Base-by-base conservation (phyloP, 225 moss, liverwort and hornwort species). In the Lunularia cruciata region DNA sequence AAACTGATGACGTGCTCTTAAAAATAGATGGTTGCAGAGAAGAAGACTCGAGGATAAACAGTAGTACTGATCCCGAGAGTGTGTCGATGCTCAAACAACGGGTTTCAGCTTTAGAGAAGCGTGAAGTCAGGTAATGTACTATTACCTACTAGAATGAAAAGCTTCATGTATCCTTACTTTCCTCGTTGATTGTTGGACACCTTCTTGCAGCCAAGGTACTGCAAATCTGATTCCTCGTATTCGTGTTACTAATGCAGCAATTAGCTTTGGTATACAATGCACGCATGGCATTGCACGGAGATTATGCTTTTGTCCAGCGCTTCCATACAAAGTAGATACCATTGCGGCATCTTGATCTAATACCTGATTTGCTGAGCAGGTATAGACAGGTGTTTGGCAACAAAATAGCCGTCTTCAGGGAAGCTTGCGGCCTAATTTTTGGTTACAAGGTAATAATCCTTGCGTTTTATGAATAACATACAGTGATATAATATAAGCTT, bases 321-420 rank as follows among this genome's bases (percentile, higher is more conserved):
- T n/a, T n/a, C n/a, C n/a, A n/a, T n/a, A n/a, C n/a, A n/a, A n/a
- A n/a, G n/a, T n/a, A n/a, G n/a, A n/a, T n/a, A n/a, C n/a, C n/a
- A n/a, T n/a, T n/a, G n/a, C 11, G 43, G 43, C 43, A 27, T 23
- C n/a, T n/a, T 28, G 10, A 54, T 8, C 54, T 54, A 23, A 8
- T 25, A 25, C 26, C 7, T 52, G 18, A 31, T 64, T 12, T 45
- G 7, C 35, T 74, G 58, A 46, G 58, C 92, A 96, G 92, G 66
- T 98, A 98, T 52, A 89, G 83, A 61, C 91, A 91, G 73, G 89
- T 98, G 14, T 98, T 98, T 71, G 92, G 89, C 31, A 90, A 93
- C 69, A 98, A 98, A 73, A 98, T 98, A 76, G 86, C 90, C 10
- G 84, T 91, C 19, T 93, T 98, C 45, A 88, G 91, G 72, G 90